Percentiles rank a stretch among this genome's conserved stretches.
Conservation (phyloP, 2,329 filamentous ascomycete species). For the Tothia fuscella region DNA sequence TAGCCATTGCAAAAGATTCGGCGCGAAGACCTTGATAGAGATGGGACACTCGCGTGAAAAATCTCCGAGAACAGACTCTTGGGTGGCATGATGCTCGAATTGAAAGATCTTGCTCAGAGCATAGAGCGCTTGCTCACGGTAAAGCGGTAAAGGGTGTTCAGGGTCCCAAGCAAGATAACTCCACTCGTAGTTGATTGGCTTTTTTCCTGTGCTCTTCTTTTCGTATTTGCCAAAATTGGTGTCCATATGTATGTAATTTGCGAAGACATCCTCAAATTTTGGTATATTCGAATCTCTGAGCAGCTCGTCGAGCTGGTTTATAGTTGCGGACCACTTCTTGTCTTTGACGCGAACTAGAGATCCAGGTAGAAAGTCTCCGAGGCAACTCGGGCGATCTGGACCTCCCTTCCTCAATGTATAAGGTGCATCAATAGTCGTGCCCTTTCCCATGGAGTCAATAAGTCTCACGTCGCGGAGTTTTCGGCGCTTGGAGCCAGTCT, state of each 20-base stretch:
- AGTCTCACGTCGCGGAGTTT: slow-evolving; percentile 41
- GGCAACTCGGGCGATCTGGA: slow-evolving; percentile 1
- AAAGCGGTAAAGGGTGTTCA: slow-evolving; percentile 32
- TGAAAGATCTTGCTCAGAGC: slow-evolving; percentile 38
- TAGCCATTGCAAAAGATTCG: slow-evolving; percentile 46
- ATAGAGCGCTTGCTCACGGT: slow-evolving; percentile 53
- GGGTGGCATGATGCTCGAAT: slow-evolving; percentile 10
- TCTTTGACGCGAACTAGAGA: too few species aligned
- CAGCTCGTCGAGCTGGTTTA: slow-evolving; percentile 23
- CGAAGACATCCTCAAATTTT: slow-evolving; percentile 31
- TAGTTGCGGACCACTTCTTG: neutral
- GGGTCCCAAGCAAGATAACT: neutral
- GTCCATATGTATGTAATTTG: slow-evolving; percentile 24
- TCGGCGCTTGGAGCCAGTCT: slow-evolving; percentile 24
- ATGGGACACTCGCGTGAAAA: slow-evolving; percentile 14
- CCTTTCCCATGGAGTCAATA: slow-evolving; percentile 63
- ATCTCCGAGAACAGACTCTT: neutral
- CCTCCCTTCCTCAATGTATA: neutral
- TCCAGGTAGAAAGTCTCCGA: neutral
- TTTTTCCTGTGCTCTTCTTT: slow-evolving; percentile 5
- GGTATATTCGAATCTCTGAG: slow-evolving; percentile 22
- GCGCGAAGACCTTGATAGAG: slow-evolving; percentile 33
- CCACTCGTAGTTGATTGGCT: slow-evolving; percentile 4
- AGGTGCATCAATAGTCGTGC: slow-evolving; percentile 18
- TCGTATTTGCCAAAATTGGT: slow-evolving; percentile 16